Base-by-base conservation (phyloP, 108 stramenopile genomes). In the Cyclotella baltica region DNA sequence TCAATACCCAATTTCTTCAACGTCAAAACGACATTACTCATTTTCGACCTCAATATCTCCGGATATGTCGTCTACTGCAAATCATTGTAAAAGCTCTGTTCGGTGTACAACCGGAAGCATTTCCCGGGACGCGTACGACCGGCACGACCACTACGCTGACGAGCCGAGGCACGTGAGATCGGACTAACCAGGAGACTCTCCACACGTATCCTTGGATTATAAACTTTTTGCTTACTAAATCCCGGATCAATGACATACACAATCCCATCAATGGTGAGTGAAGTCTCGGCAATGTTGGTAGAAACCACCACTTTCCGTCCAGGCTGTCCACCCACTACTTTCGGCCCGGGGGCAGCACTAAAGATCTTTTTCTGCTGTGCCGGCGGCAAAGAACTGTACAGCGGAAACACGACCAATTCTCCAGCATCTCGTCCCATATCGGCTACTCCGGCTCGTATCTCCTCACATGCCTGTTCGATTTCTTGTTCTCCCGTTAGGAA, bases 221-320 rank as follows among this genome's bases (percentile, higher is more conserved):
- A 99, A 11, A 99, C 97, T 88, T 99, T 99, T 87, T 99, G 99
- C 84, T 99, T 99, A 48, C 90, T 93, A 66, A 99, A 99, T 30
- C 99, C 98, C 13, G 99, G 98, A 81, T 99, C 99, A 28, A 99
- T 97, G 37, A 99, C 99, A 77, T 98, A 99, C 8, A 99, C 98
- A 47, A 99, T 97, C 34, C 99, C 99, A 85, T 99, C 99, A 81
- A 99, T 99, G 3, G 99, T 99, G 47, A 99, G 79, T 34, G 96
- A 97, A 31, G 99, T 99, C 75, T 99, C 99, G 8, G 99, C 98
- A 55, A 99, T 91, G 83, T 99, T 99, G 36, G 99, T 99, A 29
- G 88, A 88, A 31, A 99, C 97, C 34, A 99, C 97, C 9, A 99
- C 97, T 83, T 99, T 99, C 43, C 99, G 85, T 34, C 98, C 99